Base-by-base conservation (phyloP, 2,329 filamentous ascomycete genomes). In the Apiospora marii region DNA sequence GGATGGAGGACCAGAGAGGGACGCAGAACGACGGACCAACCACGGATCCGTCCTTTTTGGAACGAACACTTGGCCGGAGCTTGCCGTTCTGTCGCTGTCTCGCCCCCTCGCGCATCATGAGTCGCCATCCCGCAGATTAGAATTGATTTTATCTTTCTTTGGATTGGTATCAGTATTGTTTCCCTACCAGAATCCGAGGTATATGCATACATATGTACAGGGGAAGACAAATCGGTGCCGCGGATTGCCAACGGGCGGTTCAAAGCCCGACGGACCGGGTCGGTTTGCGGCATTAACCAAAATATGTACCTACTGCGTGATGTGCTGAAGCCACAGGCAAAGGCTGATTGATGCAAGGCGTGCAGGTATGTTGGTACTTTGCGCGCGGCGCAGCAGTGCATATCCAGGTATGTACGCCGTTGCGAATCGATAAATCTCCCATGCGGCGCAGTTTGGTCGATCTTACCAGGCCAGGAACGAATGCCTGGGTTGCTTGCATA, bases 61-160 rank as follows among this genome's bases (percentile, higher is more conserved):
- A 64, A 64, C 58, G 34, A 41, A 64, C 58, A n/a, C 22, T n/a
- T 64, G 30, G 58, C 58, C 19, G 58, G 34, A 34, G 34, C 30
- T 61, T 61, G 16, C 30, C 53, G 12, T 37, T 8, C 27, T 61
- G 53, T 19, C 24, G 2, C 16, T 58, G 14, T 16, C 7, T 19
- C 51, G 27, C 24, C n/a, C 27, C 4, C 14, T 30, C 53, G 27
- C 30, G 53, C 51, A 34, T 10, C 51, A 19, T 10, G 30, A 22
- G 12, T 10, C 7, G 14, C 13, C 53, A 10, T 10, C 53, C 30
- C 4, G 16, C 53, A 37, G 27, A 58, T 58, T 30, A 34, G 51
- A 16, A 5, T 16, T 13, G 34, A 27, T 16, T 30, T 30, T 37
- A 4, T 24, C 6, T 61, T 10, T 48, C 7, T 30, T 30, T 30